A percentile compares a stretch with the other conserved stretches of the same genome.
Conservation (phyloP, 257 asterid genomes). For the Oldenlandia corymbosa region DNA sequence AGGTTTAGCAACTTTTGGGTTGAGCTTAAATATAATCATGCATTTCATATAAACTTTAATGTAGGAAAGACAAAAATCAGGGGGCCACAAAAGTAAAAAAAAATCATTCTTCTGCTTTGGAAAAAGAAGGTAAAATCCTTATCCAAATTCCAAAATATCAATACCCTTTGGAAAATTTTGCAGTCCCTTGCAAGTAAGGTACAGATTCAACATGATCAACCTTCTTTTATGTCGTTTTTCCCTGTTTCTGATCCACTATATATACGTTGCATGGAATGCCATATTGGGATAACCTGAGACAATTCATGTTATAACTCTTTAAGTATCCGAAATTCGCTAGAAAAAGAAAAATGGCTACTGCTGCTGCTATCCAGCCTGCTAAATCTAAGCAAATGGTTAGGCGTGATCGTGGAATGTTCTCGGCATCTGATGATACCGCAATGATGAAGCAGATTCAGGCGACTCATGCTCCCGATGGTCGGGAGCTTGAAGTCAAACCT, state of each 20-base stretch:
- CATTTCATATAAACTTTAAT: conserved; percentile 12
- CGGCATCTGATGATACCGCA: conserved; percentile 41
- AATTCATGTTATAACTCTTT: conserved; percentile 4
- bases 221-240: conserved; percentile 5
- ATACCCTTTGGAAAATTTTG: conserved; percentile 35
- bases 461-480: conserved; percentile 55
- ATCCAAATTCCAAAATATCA: conserved; percentile 21
- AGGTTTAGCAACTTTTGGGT: background rate
- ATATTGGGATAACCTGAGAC: conserved; percentile 10
- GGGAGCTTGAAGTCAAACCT: conserved; percentile 38
- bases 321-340: background rate
- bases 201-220: conserved; percentile 45
- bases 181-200: conserved; percentile 77
- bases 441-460: conserved; percentile 52
- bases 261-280: conserved; percentile 27
- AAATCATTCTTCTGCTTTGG: conserved; percentile 5
- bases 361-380: conserved; percentile 23
- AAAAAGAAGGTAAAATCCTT: conserved; percentile 14
- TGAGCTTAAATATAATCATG: background rate
- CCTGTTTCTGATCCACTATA: conserved; percentile 34
- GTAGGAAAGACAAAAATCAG: conserved; percentile 8
- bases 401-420: conserved; percentile 33
- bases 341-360: conserved; percentile 28
- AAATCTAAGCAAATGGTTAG: conserved; percentile 22
- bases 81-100: conserved; percentile 30